These are phyloP conservation scores for Phyllosticta ampelicida DNA, from an alignment of 2,329 filamentous ascomycete species.

Conservation along the genomic window DNA sequence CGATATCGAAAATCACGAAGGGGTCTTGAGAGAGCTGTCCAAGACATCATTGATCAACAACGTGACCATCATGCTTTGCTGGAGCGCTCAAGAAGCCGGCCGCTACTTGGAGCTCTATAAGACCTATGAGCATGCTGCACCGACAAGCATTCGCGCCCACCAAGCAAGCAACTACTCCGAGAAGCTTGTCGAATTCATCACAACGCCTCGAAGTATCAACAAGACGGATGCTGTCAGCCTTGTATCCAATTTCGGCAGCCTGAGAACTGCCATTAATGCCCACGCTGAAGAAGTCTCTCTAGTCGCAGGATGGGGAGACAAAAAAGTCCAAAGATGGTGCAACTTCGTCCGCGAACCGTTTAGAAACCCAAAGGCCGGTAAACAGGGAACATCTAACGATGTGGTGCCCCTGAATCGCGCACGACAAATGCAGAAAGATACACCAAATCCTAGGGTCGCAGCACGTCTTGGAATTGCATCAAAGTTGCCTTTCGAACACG, in stretches of 20 bases:
- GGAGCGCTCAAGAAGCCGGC: constrained; percentile 87
- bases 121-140: constrained; percentile 78
- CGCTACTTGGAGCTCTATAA: constrained; percentile 94
- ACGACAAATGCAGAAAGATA: constrained; percentile 16
- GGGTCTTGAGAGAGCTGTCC: constrained; percentile 75
- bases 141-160: constrained; percentile 70
- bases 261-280: constrained; percentile 79
- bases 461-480: constrained; percentile 22
- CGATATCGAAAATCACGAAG: constrained; percentile 90
- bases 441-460: constrained; percentile 15
- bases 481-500: constrained; percentile 20
- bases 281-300: constrained; percentile 72
- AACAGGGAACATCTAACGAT: constrained; percentile 30
- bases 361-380: constrained; percentile 60
- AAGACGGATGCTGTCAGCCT: constrained; percentile 88
- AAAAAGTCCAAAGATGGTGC: constrained; percentile 84
- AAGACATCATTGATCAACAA: constrained; percentile 92
- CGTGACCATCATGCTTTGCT: constrained; percentile 83
- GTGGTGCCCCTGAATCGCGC: constrained; percentile 18
- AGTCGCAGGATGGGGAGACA: constrained; percentile 89
- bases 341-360: constrained; percentile 77
- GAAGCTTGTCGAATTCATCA: constrained; percentile 84
- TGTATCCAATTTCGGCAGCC: constrained; percentile 82
- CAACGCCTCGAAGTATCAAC: constrained; percentile 78
- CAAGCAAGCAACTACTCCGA: constrained; percentile 72